A percentile compares a stretch with the other conserved stretches of the same genome.
phyloP scores from a whole-genome alignment of 192 early-diverging fungal species.

The Gonapodya prolifera region DNA sequence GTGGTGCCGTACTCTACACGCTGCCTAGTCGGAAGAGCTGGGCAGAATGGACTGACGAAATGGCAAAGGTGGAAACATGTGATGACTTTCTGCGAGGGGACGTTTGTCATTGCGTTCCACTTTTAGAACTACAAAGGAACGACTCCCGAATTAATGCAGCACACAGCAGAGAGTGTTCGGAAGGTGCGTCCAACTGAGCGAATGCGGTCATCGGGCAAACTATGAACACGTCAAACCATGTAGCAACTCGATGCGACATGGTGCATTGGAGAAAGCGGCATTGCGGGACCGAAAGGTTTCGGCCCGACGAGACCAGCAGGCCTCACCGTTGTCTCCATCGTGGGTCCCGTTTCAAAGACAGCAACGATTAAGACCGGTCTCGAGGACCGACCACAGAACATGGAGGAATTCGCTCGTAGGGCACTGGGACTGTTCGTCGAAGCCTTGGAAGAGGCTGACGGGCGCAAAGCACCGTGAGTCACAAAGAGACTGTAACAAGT shows the following conservation, averaged over 20 bases:
- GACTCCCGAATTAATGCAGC: not conserved
- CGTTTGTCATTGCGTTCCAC: not conserved
- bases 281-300: not conserved
- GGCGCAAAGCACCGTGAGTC: not conserved
- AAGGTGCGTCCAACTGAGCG: too few relatives aligned
- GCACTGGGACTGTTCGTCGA: not conserved
- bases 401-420: not conserved
- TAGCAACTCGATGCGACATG: slow-evolving; percentile 1
- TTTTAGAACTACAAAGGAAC: not conserved
- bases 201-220: too few relatives aligned
- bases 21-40: not conserved
- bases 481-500: not conserved
- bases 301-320: not conserved
- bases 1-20: slow-evolving; percentile 1
- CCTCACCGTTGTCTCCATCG: not conserved
- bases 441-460: not conserved
- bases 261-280: not conserved
- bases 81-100: not conserved
- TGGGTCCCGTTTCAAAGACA: not conserved
- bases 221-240: not conserved
- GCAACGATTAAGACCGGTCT: not conserved
- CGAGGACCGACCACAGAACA: not conserved
- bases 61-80: not conserved
- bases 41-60: not conserved
- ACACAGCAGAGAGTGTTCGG: not conserved